Base-by-base conservation (phyloP, 2,329 filamentous ascomycete species). In the Escovopsis sp. region DNA sequence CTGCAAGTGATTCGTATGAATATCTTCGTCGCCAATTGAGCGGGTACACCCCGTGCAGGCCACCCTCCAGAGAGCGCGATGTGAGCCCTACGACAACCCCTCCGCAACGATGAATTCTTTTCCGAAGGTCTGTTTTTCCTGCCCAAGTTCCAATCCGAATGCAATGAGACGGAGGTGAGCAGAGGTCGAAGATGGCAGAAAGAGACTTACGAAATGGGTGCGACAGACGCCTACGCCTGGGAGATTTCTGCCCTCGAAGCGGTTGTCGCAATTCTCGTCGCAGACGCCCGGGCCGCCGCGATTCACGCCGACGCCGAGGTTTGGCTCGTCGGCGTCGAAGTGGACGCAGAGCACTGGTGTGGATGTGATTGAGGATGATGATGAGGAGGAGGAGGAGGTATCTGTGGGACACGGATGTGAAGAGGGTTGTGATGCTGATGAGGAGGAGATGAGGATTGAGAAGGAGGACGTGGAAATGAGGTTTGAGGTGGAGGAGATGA, bases 281-380 rank as follows among this genome's bases (percentile, higher is more conserved):
- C 53, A 56, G 39, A 51, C 51, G 16, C 52, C 51, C 11, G 43
- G 16, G 4, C 37, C 45, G 6, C 48, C 48, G 33, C 54, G 48
- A 35, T 61, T 60, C 36, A 54, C 53, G 21, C 54, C 55, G 18
- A 61, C 57, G 27, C 58, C 56, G 15, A 50, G 55, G n/a, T 62
- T 60, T 41, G 52, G 51, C 33, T 48, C 51, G 3, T 53, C 53
- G 11, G 57, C 54, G 21, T 47, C 42, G 36, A 43, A 40, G 26
- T 48, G 49, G 10, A 45, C 48, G 23, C 52, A 50, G 34, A 54
- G 51, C 37, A 40, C 42, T 33, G 44, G 45, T 31, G 45, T 41
- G 7, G 43, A 44, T 14, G 47, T 48, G 5, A 47, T 56, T 5
- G 58, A 60, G 29, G 58, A 56, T 23, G 48, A 54, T 3, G 51